Base-by-base conservation (phyloP, 768 basidiomycete species). In the Coprinopsis cinerea region DNA sequence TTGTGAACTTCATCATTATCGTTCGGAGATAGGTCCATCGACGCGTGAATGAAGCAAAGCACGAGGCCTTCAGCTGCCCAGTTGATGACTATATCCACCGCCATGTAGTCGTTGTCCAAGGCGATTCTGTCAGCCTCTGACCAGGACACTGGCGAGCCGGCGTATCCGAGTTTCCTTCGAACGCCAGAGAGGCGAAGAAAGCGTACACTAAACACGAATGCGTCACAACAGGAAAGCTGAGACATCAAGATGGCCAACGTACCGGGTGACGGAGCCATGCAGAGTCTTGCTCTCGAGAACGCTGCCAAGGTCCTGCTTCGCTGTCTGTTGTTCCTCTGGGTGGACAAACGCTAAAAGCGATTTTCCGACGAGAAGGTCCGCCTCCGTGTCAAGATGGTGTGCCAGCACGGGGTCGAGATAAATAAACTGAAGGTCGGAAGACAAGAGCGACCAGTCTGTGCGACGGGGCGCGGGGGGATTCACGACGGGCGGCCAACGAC, bases 31-130 rank as follows among this genome's bases (percentile, higher is more conserved):
- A 88, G 75, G 74, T 92, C 88, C 52, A 80, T 79, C 26, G 81
- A 81, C 35, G 90, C 89, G 59, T 93, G 90, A 43, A 92, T 79
- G 71, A 93, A 93, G 65, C 90, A 92, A 27, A 93, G 74, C 52
- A 92, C 87, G 61, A 93, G 79, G 51, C 82, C 85, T 53, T 92
- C 86, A 14, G 88, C 87, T 44, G 88, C 89, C 81, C 83, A 88
- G 66, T 91, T 93, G 61, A 91, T 86, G 59, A 92, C 89, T 59
- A 93, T 82, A 67, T 93, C 89, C 52, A 88, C 85, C 4, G 83
- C 83, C 80, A 92, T 84, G 65, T 91, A 92, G 61, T 89, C 70
- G 24, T 70, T 66, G 70, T 92, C 88, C 15, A 82, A 59, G 10
- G 79, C 73, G 55, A 85, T 74, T 66, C 84, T 85, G 56, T 88